Conservation (phyloP, 495 filamentous ascomycete genomes). For the Hyaloscypha bicolor region DNA sequence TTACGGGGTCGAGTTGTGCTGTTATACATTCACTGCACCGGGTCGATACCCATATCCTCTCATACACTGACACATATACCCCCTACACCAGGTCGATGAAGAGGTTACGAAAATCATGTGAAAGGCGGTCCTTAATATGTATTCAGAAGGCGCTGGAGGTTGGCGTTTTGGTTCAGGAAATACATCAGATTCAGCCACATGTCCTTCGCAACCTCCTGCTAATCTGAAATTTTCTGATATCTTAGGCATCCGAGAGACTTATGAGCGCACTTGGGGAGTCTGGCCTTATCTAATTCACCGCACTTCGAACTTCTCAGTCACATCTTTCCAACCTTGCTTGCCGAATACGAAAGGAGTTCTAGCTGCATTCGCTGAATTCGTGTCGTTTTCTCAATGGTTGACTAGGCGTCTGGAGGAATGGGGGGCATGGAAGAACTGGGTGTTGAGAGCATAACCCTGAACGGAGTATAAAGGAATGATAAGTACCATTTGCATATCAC, state of each 20-base stretch:
- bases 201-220: conserved; percentile 19
- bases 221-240: conserved; percentile 18
- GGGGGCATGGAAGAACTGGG: neutral
- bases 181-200: conserved; percentile 20
- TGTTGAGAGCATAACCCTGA: neutral
- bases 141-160: conserved; percentile 12
- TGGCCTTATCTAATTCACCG: conserved; percentile 10
- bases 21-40: conserved; percentile 3
- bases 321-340: neutral
- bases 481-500: conserved; percentile 4
- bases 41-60: conserved; percentile 22
- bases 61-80: conserved; percentile 58
- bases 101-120: conserved; percentile 97
- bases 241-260: conserved; percentile 23
- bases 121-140: conserved; percentile 32
- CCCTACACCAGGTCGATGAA: conserved; percentile 79
- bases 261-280: conserved; percentile 9
- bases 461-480: conserved; percentile 4
- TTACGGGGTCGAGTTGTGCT: neutral
- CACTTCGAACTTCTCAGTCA: neutral
- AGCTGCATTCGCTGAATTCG: neutral
- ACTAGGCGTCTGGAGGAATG: neutral
- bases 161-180: conserved; percentile 27
- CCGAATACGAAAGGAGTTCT: neutral
- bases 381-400: neutral